Evolutionary conservation across 2,329 filamentous ascomycete species (phyloP), one percentile per base, ranked within the genome.

Genomic region (Coniochaeta sp.): DNA sequence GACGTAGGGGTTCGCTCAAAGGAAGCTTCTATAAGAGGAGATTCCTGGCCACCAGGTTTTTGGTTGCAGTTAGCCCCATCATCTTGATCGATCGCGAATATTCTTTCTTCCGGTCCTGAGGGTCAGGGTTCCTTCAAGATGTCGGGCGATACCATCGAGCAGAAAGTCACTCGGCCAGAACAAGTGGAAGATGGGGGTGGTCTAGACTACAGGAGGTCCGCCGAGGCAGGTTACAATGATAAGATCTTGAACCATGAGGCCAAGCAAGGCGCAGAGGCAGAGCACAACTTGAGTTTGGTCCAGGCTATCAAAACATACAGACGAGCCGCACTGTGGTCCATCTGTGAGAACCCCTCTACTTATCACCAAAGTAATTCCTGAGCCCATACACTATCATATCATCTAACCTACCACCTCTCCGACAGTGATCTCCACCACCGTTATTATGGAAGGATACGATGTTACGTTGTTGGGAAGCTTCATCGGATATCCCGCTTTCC

Each of bases 401-500:
- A 14, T 43, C 43, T 43, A 52, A 38, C 36, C 31, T 14, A 1
- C 3, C 6, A 40, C 11, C 11, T 36, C 7, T 5, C 6, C 17
- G 31, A 24, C 55, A 75, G 72, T 73, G 60, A 74, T 58, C 19
- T 58, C 56, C 19, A 58, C 38, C 16, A 43, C 56, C 19, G 38
- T 58, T 11, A 33, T 58, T 22, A 58, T 58, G 56, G 34, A 44
- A 40, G 56, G 34, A 7, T 58, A 58, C 36, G 56, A 58, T 33
- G 38, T 50, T 14, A 36, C 26, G 1, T 17, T 54, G 14, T 12
- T 36, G 17, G 3, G 33, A 34, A 47, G 77, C 76, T 58, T 58
- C 36, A 28, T 82, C 63, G 82, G 81, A 43, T 82, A 84, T 60
- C 76, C 78, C 5, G 79, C 82, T 66, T 86, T 86, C 72, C 83